Conservation (phyloP, 208 protist species). For the Leishmania turanica region DNA sequence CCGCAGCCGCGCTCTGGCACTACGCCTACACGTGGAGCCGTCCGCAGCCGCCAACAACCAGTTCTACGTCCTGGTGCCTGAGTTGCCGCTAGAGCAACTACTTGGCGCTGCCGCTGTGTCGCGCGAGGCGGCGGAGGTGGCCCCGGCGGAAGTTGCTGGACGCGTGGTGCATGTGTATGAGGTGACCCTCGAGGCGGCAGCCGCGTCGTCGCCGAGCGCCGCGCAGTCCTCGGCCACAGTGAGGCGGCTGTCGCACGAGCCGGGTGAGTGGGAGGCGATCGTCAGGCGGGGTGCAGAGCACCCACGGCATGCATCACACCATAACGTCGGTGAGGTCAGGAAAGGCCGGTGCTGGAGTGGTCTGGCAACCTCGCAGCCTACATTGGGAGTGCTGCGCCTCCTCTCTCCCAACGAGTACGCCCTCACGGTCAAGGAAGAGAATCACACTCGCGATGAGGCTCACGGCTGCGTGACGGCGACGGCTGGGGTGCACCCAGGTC, state of each 20-base stretch:
- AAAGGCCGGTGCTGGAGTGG: background rate
- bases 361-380: background rate
- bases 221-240: conserved; percentile 7
- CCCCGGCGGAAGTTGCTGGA: conserved; percentile 11
- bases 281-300: background rate
- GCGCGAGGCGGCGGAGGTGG: background rate
- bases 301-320: background rate
- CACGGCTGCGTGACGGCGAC: background rate
- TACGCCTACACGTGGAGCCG: conserved; percentile 16
- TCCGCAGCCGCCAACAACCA: background rate
- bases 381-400: background rate
- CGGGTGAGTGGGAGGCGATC: conserved; percentile 11
- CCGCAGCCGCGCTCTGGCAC: conserved; percentile 27
- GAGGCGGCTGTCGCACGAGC: conserved; percentile 3
- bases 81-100: conserved; percentile 26
- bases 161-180: conserved; percentile 32
- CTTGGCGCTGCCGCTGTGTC: conserved; percentile 11
- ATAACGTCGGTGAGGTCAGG: background rate
- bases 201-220: background rate
- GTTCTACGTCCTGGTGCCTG: conserved; percentile 35
- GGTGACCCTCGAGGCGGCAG: background rate
- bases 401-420: background rate
- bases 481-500: background rate
- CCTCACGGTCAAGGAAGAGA: background rate
- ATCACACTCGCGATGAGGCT: background rate